Conservation (phyloP, 2,329 filamentous ascomycete species). For the Botrytis porri region DNA sequence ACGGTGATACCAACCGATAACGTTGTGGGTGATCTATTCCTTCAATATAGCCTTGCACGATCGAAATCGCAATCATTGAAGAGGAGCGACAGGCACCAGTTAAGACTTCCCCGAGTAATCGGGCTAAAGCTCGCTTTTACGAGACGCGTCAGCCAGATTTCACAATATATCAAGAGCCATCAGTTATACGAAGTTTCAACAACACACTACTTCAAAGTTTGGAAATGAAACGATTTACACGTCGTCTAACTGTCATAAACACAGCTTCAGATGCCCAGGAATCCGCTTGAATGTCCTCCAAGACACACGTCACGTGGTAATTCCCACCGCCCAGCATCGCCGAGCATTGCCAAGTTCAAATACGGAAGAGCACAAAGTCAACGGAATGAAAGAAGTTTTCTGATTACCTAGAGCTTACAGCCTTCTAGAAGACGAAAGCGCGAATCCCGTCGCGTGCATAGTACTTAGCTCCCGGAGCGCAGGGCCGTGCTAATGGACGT, state of each 20-base stretch:
- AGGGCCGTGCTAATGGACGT: neutral
- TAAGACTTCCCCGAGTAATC: neutral
- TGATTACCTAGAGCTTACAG: neutral
- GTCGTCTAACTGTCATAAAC: neutral
- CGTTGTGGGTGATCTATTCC: neutral
- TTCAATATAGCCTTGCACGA: neutral
- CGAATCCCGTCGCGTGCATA: neutral
- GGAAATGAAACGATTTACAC: neutral
- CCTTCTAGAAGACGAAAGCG: neutral
- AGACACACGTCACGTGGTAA: neutral
- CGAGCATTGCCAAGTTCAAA: neutral
- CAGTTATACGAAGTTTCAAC: too few relatives aligned
- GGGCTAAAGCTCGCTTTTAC: neutral
- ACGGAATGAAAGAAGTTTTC: neutral
- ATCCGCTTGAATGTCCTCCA: neutral
- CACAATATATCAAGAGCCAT: neutral
- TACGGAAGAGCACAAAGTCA: neutral
- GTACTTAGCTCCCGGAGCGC: neutral
- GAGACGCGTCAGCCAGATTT: neutral
- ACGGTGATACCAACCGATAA: neutral
- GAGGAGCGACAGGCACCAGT: neutral
- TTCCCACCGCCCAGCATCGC: constrained; percentile 4
- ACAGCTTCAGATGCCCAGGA: neutral
- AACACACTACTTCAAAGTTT: neutral
- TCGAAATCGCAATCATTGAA: neutral